Base-by-base conservation (phyloP, 345 rosid genomes). In the Acer saccharum region DNA sequence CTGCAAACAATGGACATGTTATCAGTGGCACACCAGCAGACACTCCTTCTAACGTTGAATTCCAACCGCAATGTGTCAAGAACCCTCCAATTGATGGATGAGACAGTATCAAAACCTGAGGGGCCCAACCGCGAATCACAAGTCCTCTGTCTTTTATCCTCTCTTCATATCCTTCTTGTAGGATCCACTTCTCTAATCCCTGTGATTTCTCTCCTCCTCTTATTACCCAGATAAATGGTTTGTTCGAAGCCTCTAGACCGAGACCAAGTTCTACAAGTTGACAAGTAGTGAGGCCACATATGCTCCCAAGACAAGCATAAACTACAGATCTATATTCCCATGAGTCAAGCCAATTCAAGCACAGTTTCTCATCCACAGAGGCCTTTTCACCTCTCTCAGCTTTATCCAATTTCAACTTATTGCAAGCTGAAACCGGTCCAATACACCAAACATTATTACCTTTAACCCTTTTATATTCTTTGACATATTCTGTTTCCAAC, bases 11-110 rank as follows among this genome's bases (percentile, higher is more conserved):
- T 0, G 91, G 91, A 80, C 89, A 88, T 2, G 91, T 84, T n/a
- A 88, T 73, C 83, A 88, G 60, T 21, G 88, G 91, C 27, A 86
- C 64, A 1, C 87, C 86, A 0, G 77, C 79, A 27, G 74, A 77
- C 0, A 86, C n/a, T 1, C 87, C 87, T 78, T 88, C 91, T 0
- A 84, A 57, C 0, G 91, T 86, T 3, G 91, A 88, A 62, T 88
- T 88, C 91, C 89, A 88, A 0, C 89, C 89, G 20, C 91, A 88
- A 29, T 86, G 89, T 0, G 89, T 88, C 52, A 88, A 48, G 63
- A 88, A 86, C 0, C 87, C 87, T 25, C 88, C 89, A 5, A 86
- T 35, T 35, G 91, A 60, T 6, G 77, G 77, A 68, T 84, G 86
- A 2, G 89, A 86, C 29, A 88, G 13, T 1, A 88, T 86, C 1